phyloP scores from a whole-genome alignment of 805 yeast species.

The Saccharomycopsis sp. region DNA sequence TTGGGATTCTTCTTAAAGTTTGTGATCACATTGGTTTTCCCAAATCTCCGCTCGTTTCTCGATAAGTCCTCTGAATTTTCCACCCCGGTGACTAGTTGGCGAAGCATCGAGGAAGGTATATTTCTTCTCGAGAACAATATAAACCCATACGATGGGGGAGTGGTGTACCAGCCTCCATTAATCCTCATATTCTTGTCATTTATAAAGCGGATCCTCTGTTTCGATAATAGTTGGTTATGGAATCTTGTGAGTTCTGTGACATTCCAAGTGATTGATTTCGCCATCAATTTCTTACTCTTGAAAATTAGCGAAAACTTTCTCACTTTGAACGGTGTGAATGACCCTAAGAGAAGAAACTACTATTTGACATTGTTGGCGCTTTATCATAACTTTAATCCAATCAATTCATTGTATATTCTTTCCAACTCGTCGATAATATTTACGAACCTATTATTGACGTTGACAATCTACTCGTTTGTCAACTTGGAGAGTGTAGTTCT shows the following conservation, averaged over 20 bases:
- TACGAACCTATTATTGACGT: slow-evolving; percentile 50
- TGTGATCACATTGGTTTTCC: slow-evolving; percentile 21
- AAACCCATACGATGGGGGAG: slow-evolving; percentile 76
- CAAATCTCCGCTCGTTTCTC: slow-evolving; percentile 29
- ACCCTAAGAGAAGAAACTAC: slow-evolving; percentile 18
- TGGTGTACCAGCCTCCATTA: slow-evolving; percentile 81
- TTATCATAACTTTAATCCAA: slow-evolving; percentile 74
- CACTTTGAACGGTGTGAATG: slow-evolving; percentile 17
- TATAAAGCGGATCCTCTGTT: slow-evolving; percentile 24
- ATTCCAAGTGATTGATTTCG: slow-evolving; percentile 54
- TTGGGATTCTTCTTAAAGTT: slow-evolving; percentile 7
- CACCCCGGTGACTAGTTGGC: slow-evolving; percentile 68
- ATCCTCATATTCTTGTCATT: slow-evolving; percentile 46
- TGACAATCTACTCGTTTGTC: slow-evolving; percentile 35
- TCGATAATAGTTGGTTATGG: slow-evolving; percentile 10
- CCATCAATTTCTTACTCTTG: slow-evolving; percentile 49
- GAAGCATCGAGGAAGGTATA: slow-evolving; percentile 59
- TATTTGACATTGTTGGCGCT: slow-evolving; percentile 40
- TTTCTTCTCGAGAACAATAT: slow-evolving; percentile 50
- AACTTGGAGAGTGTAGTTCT: slow-evolving; percentile 35
- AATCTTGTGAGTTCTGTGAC: slow-evolving; percentile 25
- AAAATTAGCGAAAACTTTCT: slow-evolving; percentile 36
- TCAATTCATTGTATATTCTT: slow-evolving; percentile 59
- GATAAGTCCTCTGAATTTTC: slow-evolving; percentile 56
- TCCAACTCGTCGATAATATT: slow-evolving; percentile 63